Evolutionary conservation across 192 early-diverging fungal genomes (phyloP), one percentile per base, ranked within the genome.

Genomic region (Coemansia sp.): DNA sequence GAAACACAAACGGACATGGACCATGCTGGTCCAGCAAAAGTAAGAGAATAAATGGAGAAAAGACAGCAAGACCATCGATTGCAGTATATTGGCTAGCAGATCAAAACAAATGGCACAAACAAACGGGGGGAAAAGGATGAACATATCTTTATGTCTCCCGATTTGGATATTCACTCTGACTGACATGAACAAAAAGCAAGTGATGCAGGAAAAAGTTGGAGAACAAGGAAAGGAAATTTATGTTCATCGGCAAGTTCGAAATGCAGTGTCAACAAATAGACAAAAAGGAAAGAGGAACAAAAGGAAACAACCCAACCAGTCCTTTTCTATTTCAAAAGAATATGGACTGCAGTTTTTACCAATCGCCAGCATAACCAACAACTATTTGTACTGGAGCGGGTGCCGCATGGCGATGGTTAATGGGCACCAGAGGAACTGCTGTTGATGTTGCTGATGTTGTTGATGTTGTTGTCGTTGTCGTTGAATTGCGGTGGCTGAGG

Each of bases 41-140:
- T 21, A 54, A 12, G 48, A 50, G 19, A 50, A 18, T 19, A 54
- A 54, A 54, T 11, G 15, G 26, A 54, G 26, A 26, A 54, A 54
- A 9, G 52, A 26, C 26, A 26, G 52, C 52, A 10, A 26, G 52
- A 54, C 21, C 52, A 54, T 54, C 15, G 48, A 5, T 16, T 41
- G 16, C 39, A 59, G 26, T 38, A 59, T 16, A 59, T 59, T 59
- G 37, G 37, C 38, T 23, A 59, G 57, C 57, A 41, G 57, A 59
- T n/a, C 57, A 56, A 59, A 59, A 59, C 32, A 59, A 54, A 26
- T 26, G 52, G 15, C 23, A 13, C 52, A 16, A 50, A 50, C 15
- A 16, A 50, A 32, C 32, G 32, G 32, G 32, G 32, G 32, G 4
- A 32, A 32, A 32, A 4, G 32, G 32, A 32, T 32, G 32, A 32